Evolutionary conservation across 495 filamentous ascomycete species (phyloP), one percentile per base, ranked within the genome.

Genomic region (Penicillium arizonense): DNA sequence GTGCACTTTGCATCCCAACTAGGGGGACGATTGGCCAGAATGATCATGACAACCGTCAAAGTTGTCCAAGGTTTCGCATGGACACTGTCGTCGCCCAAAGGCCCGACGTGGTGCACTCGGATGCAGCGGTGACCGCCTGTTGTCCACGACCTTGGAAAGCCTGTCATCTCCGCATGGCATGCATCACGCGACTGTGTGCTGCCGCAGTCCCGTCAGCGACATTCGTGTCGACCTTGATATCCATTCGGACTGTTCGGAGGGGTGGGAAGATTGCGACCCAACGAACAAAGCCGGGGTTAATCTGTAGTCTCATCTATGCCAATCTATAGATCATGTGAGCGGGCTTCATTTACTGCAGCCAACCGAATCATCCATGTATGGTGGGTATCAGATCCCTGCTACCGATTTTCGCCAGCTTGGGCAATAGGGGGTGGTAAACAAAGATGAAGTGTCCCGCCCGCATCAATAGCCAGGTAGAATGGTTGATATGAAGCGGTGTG

Each of bases 211-310:
- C 28, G 51, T 44, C 55, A 48, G 55, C 47, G 46, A 58, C 37
- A 46, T 54, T 68, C 69, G 70, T 73, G 70, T 75, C 54, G 55
- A 59, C 55, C 39, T 44, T 44, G 47, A 67, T 50, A 47, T 56
- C 72, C 70, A 75, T 65, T 73, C 72, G 72, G 72, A 72, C 57
- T 54, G 59, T 61, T 63, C 70, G 70, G 72, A 73, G 58, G 34
- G 34, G 45, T 12, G 50, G 53, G 47, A 49, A 23, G 33, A 58
- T 62, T 56, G 38, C 34, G 45, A 37, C 50, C 36, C 47, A 52
- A 40, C 43, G 18, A 41, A 50, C 45, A 41, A 50, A 46, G 47
- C 11, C 38, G 20, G 20, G 20, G 20, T 3, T 4, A 18, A 13
- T 18, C 4, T 4, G 21, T 38, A 34, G 12, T 34, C 12, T 18